Conservation (phyloP, 495 filamentous ascomycete species). For the Neurospora sp. region DNA sequence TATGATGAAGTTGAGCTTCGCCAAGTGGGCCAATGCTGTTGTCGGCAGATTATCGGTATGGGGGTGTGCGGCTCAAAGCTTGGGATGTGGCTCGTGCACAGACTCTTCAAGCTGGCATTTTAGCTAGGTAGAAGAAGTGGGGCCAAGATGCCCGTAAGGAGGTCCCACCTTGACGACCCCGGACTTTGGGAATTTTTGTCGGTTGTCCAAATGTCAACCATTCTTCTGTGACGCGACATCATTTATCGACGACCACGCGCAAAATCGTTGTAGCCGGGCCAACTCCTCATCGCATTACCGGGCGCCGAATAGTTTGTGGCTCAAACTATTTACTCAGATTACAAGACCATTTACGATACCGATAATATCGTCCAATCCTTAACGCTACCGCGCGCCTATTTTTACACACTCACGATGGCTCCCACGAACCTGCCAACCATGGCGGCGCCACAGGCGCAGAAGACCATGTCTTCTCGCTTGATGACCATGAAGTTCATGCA, state of each 20-base stretch:
- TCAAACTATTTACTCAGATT: neutral
- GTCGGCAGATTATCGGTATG: neutral
- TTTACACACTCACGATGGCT: slow-evolving; percentile 7
- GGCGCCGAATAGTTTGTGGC: neutral
- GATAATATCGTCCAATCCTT: neutral
- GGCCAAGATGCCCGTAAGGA: neutral
- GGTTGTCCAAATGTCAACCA: neutral
- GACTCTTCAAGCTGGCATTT: neutral
- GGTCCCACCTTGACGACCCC: neutral
- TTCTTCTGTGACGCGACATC: neutral
- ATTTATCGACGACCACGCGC: neutral
- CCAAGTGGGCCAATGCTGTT: neutral
- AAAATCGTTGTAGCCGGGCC: neutral
- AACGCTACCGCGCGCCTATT: neutral
- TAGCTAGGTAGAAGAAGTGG: neutral
- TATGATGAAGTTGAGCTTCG: neutral
- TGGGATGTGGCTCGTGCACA: neutral
- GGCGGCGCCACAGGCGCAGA: slow-evolving; percentile 35
- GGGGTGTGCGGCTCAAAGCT: neutral
- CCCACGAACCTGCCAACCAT: slow-evolving; percentile 19
- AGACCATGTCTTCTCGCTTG: slow-evolving; percentile 80
- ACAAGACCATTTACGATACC: neutral
- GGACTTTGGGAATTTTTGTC: neutral
- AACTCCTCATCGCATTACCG: neutral
- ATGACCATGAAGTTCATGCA: slow-evolving; percentile 99